These are phyloP conservation scores for Penicillium robsamsonii DNA, from an alignment of 495 filamentous ascomycete genomes.

Conservation along the genomic window DNA sequence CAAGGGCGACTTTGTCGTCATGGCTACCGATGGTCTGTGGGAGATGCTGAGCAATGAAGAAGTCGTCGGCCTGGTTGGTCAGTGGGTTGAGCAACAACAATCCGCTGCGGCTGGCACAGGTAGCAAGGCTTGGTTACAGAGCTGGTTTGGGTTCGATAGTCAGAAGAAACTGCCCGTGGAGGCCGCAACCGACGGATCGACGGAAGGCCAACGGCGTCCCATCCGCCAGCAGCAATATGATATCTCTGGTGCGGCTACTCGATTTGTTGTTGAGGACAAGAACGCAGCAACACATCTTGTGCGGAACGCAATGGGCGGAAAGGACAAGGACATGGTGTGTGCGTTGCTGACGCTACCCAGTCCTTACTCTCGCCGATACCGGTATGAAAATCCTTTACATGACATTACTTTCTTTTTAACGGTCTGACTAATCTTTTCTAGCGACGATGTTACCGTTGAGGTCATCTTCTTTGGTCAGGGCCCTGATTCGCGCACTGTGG, in stretches of 20 bases:
- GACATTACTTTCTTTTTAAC: neutral
- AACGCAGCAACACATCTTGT: conserved; percentile 96
- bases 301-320: conserved; percentile 91
- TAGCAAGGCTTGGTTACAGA: conserved; percentile 47
- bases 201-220: conserved; percentile 59
- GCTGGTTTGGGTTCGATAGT: conserved; percentile 49
- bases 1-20: conserved; percentile 90
- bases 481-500: conserved; percentile 68
- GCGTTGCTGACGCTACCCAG: conserved; percentile 88
- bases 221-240: conserved; percentile 83
- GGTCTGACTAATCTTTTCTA: conserved; percentile 28
- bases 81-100: conserved; percentile 85
- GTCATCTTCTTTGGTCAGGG: conserved; percentile 96
- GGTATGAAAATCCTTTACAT: conserved; percentile 49
- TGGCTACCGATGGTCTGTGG: conserved; percentile 97
- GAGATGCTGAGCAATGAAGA: conserved; percentile 99
- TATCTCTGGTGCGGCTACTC: conserved; percentile 63
- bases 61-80: conserved; percentile 91
- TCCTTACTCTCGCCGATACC: conserved; percentile 85
- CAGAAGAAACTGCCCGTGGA: conserved; percentile 54
- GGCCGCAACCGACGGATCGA: conserved; percentile 49
- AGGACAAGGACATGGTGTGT: conserved; percentile 90
- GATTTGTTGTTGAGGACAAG: conserved; percentile 93
- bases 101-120: conserved; percentile 35
- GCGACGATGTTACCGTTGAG: conserved; percentile 95